Evolutionary conservation across 2,329 filamentous ascomycete genomes (phyloP), one percentile per base, ranked within the genome.

Genomic region (Penicillium sp.): DNA sequence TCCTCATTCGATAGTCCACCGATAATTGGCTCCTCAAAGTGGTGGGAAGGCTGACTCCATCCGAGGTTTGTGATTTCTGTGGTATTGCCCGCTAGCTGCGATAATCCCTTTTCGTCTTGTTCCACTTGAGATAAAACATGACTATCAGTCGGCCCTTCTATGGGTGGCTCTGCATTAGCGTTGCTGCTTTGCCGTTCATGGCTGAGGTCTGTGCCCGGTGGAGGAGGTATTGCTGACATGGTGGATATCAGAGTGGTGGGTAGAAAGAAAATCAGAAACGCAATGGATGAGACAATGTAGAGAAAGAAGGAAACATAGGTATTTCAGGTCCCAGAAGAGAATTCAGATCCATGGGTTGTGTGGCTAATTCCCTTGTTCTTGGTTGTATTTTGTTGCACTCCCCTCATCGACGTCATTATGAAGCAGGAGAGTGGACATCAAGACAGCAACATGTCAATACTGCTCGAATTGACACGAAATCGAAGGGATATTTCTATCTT

Each of bases 1-100:
- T 91, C 86, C 39, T 92, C 88, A 60, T 92, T 92, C 13, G 80
- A 79, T 57, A 92, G 69, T 0, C 88, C 87, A 1, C 86, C 87
- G 0, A 91, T 84, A 19, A 91, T 75, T 0, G 85, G 47, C 16
- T 61, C 58, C 8, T 57, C 59, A 16, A 64, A 53, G 9, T 53
- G 21, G 24, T 60, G 43, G 2, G 54, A 35, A 49, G 52, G 35
- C 19, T 55, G 47, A 13, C 33, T 53, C 66, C 66, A 68, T 55
- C 65, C 66, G 10, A 68, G 16, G 41, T 68, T 61, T 11, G 55
- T 61, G 3, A 63, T 53, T 41, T 55, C 48, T 1, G 57, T 8
- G 2, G 55, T 56, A 7, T 62, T 57, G 10, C 55, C 62, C n/a
- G 58, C 47, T 52, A 57, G 55, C 48, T 68, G 58, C 7, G 55